Conservation (phyloP, 345 rosid genomes). For the Brassica carinata region DNA sequence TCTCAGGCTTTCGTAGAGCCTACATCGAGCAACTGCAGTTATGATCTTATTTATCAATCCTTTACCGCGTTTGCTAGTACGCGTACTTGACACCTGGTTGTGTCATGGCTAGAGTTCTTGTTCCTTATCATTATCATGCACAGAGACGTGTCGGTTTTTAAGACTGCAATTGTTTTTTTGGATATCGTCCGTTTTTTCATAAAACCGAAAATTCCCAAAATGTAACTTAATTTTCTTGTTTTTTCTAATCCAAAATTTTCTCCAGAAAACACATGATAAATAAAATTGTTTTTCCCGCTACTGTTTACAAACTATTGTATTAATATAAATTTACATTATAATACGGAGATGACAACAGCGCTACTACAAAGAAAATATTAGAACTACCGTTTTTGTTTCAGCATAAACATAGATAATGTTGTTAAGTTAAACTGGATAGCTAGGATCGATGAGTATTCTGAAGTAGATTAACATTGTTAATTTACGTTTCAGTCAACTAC, state of each 20-base stretch:
- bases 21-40: constrained; percentile 11
- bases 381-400: background rate
- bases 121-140: background rate
- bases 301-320: background rate
- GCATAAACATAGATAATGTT: background rate
- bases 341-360: background rate
- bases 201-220: background rate
- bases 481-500: background rate
- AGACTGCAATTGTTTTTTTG: background rate
- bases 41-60: background rate
- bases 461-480: background rate
- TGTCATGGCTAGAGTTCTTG: background rate
- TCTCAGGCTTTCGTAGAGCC: constrained; percentile 1
- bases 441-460: background rate
- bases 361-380: background rate
- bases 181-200: background rate
- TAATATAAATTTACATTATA: background rate
- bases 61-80: background rate
- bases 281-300: background rate
- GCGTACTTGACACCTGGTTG: constrained; percentile 2
- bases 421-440: background rate
- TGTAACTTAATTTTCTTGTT: background rate
- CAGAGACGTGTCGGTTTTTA: background rate
- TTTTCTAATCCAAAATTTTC: background rate
- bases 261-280: background rate